A percentile compares a stretch with the other conserved stretches of the same genome.
phyloP scores from a whole-genome alignment of 2,329 filamentous ascomycete species.

The Gremmenia infestans region DNA sequence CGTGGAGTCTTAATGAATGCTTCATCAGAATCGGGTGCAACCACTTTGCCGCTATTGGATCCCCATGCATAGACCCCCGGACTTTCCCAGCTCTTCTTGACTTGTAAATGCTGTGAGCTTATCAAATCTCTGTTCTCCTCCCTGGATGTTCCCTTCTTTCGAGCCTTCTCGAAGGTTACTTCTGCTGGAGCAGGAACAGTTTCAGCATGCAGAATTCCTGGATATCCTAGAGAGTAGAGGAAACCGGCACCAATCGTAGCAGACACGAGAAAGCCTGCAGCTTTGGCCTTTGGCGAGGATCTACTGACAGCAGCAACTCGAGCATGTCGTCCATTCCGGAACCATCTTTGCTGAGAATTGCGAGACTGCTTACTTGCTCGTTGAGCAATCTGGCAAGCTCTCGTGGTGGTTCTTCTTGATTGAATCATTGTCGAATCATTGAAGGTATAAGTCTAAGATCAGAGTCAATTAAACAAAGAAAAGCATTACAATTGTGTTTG shows the following conservation, averaged over 20 bases:
- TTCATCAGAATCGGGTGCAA: conserved; percentile 77
- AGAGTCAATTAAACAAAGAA: neutral
- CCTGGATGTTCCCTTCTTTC: conserved; percentile 51
- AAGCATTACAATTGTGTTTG: neutral
- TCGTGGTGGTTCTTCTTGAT: conserved; percentile 12
- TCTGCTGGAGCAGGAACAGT: conserved; percentile 39
- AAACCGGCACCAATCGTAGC: conserved; percentile 20
- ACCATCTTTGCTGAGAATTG: conserved; percentile 18
- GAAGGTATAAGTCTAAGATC: neutral
- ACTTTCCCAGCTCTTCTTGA: conserved; percentile 73
- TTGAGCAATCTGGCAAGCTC: conserved; percentile 12
- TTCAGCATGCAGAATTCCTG: conserved; percentile 26
- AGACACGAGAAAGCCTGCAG: conserved; percentile 19
- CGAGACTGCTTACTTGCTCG: conserved; percentile 11
- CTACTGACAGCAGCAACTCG: conserved; percentile 14
- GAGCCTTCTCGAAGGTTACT: conserved; percentile 63
- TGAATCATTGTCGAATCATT: conserved; percentile 19
- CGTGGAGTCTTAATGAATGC: conserved; percentile 72
- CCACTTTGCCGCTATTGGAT: conserved; percentile 78
- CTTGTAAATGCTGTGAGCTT: conserved; percentile 82
- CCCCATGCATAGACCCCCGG: conserved; percentile 95
- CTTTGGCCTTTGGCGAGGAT: conserved; percentile 3
- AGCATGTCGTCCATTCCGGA: conserved; percentile 13
- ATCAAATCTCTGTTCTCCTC: conserved; percentile 73
- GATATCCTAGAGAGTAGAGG: conserved; percentile 24